A percentile compares a stretch with the other conserved stretches of the same genome.
Evolutionary conservation across 2,329 filamentous ascomycete genomes (phyloP).

Genomic region (Ustulina deusta): DNA sequence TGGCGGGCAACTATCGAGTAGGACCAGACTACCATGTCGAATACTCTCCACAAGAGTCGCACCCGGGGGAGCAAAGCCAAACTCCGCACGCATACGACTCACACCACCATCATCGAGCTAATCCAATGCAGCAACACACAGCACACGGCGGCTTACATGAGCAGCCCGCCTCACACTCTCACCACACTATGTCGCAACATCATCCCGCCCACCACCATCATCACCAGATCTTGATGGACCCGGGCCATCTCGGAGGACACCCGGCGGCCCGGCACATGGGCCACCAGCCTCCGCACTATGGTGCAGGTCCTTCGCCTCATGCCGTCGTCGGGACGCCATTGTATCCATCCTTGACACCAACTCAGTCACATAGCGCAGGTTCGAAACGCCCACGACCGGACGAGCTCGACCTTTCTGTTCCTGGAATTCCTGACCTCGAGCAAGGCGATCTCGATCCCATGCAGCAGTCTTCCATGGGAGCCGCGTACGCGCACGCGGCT

Average conservation of each 20-base stretch:
- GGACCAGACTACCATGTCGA: slow-evolving; percentile 78
- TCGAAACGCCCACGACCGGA: slow-evolving; percentile 68
- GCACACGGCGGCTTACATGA: slow-evolving; percentile 62
- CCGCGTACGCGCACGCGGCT: slow-evolving; percentile 62
- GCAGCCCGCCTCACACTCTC: slow-evolving; percentile 54
- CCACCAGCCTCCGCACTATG: slow-evolving; percentile 68
- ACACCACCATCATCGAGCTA: slow-evolving; percentile 60
- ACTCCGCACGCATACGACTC: slow-evolving; percentile 72
- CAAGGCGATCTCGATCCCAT: slow-evolving; percentile 68
- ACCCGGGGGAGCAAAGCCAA: slow-evolving; percentile 73
- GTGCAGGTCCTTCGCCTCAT: slow-evolving; percentile 59
- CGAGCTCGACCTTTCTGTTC: slow-evolving; percentile 68
- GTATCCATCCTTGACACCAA: slow-evolving; percentile 63
- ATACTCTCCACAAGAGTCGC: slow-evolving; percentile 76
- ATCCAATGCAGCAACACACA: slow-evolving; percentile 63
- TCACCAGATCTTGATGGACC: slow-evolving; percentile 68
- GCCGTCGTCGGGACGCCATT: slow-evolving; percentile 61
- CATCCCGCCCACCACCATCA: slow-evolving; percentile 65
- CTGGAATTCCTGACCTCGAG: slow-evolving; percentile 64
- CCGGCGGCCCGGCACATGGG: slow-evolving; percentile 60
- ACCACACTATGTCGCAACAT: slow-evolving; percentile 58
- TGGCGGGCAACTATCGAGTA: slow-evolving; percentile 80
- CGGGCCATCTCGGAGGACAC: slow-evolving; percentile 65
- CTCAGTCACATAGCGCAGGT: slow-evolving; percentile 50
- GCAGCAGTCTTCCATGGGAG: slow-evolving; percentile 65